Conservation (phyloP, 306 rosid genomes). For the Prunus campanulata region DNA sequence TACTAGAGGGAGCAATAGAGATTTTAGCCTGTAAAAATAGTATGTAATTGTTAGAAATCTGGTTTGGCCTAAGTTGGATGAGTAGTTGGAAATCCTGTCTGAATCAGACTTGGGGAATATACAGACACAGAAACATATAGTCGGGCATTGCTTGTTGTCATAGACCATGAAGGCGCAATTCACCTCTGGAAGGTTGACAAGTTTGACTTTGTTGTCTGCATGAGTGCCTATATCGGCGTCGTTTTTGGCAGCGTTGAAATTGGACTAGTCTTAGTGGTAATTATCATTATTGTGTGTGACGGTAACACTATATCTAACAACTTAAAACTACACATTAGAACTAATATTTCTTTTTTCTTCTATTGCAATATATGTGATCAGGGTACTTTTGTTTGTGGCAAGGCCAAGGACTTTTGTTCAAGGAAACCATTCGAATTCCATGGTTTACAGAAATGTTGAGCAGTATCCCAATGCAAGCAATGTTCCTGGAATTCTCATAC, state of each 20-base stretch:
- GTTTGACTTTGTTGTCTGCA: constrained; percentile 76
- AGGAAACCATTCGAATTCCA: constrained; percentile 49
- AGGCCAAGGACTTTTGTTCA: constrained; percentile 47
- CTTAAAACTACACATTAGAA: neutral
- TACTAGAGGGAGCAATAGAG: too few species aligned
- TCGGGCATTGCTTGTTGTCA: constrained; percentile 15
- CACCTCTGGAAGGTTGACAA: constrained; percentile 91
- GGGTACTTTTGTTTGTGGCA: constrained; percentile 46
- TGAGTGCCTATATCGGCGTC: constrained; percentile 72
- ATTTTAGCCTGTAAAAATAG: neutral
- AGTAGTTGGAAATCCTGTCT: neutral
- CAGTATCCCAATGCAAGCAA: constrained; percentile 43
- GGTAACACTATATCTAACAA: neutral
- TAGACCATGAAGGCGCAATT: constrained; percentile 80
- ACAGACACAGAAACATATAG: too few species aligned
- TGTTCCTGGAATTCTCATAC: constrained; percentile 49
- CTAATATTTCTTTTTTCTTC: neutral
- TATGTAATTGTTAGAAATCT: neutral
- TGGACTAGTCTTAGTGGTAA: constrained; percentile 83
- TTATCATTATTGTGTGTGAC: neutral
- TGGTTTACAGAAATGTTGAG: constrained; percentile 40
- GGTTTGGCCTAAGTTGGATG: neutral
- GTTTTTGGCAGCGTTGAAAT: constrained; percentile 76
- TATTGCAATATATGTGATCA: constrained; percentile 50
- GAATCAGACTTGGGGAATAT: too few species aligned